Percentiles rank a stretch among this genome's conserved stretches.
phyloP scores from a whole-genome alignment of 306 rosid species.

The Ormosia emarginata region DNA sequence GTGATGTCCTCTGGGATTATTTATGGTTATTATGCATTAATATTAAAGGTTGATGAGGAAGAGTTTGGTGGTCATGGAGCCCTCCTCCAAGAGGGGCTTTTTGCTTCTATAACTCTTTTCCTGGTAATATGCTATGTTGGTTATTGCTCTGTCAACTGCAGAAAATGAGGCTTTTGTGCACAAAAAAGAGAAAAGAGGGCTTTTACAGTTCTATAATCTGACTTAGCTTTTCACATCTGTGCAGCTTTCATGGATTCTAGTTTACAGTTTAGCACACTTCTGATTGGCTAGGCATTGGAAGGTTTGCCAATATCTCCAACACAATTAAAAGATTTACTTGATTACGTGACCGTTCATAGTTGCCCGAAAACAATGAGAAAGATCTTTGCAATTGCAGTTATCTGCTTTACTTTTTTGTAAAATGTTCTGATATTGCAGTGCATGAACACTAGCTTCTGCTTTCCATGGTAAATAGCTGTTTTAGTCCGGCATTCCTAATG shows the following conservation, averaged over 20 bases:
- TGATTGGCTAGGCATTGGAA: slow-evolving; percentile 42
- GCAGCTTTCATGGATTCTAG: slow-evolving; percentile 92
- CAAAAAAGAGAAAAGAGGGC: not conserved
- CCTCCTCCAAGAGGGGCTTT: slow-evolving; percentile 98
- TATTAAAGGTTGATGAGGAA: slow-evolving; percentile 93
- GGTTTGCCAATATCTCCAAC: slow-evolving; percentile 31
- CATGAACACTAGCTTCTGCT: slow-evolving; percentile 39
- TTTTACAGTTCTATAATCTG: not conserved
- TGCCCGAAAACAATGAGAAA: slow-evolving; percentile 23
- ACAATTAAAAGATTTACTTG: slow-evolving; percentile 19
- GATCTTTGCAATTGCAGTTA: slow-evolving; percentile 18
- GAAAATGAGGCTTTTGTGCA: not conserved
- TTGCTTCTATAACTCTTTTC: slow-evolving; percentile 89
- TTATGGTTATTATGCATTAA: slow-evolving; percentile 77
- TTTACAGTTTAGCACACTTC: slow-evolving; percentile 95
- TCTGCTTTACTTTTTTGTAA: slow-evolving; percentile 36
- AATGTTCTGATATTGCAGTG: slow-evolving; percentile 38
- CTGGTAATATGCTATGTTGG: slow-evolving; percentile 53
- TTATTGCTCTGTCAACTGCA: not conserved
- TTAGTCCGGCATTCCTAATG: slow-evolving; percentile 22
- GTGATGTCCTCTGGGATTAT: slow-evolving; percentile 65
- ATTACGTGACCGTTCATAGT: slow-evolving; percentile 9
- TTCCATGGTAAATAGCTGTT: slow-evolving; percentile 40
- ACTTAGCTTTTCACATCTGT: slow-evolving; percentile 13
- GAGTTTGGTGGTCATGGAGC: slow-evolving; percentile 98